Evolutionary conservation across 2,329 filamentous ascomycete genomes (phyloP).

Genomic region (Sordariomycetes sp.): DNA sequence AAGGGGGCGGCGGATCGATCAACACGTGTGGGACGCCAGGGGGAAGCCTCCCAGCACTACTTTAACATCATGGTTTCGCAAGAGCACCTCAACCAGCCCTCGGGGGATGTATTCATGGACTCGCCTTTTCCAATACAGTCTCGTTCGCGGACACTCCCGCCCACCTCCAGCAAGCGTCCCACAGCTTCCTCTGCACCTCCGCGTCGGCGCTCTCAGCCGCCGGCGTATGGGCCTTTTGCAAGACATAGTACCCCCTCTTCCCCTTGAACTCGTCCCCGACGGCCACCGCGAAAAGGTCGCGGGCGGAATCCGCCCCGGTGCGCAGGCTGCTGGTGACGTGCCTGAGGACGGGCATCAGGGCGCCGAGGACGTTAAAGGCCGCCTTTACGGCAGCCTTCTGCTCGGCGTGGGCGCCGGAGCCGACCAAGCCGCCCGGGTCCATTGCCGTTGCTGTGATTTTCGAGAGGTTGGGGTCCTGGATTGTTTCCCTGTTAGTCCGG

Average conservation of each 20-base stretch:
- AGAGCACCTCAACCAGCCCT: not conserved
- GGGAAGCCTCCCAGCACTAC: too few species aligned
- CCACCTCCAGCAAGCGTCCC: conserved; percentile 2
- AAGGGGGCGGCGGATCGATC: too few species aligned
- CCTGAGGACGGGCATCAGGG: not conserved
- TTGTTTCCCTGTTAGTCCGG: not conserved
- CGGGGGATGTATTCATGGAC: not conserved
- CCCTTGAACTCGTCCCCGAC: not conserved
- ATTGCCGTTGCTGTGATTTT: conserved; percentile 12
- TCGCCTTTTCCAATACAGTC: not conserved
- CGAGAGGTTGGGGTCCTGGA: not conserved
- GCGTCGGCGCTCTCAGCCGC: not conserved
- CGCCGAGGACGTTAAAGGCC: not conserved
- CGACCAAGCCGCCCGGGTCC: conserved; percentile 13
- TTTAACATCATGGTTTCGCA: too few species aligned
- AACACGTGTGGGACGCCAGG: too few species aligned
- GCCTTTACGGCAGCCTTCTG: not conserved
- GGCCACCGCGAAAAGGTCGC: not conserved
- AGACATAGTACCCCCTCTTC: conserved; percentile 2
- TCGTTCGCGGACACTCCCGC: not conserved
- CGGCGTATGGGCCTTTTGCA: not conserved
- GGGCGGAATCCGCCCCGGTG: not conserved
- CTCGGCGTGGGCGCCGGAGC: conserved; percentile 10
- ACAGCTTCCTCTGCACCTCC: not conserved
- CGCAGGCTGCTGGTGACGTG: not conserved